Percentiles rank a stretch among this genome's conserved stretches.
These are phyloP conservation scores for Cercophora samala DNA, from an alignment of 495 filamentous ascomycete species.

Conservation along the genomic window DNA sequence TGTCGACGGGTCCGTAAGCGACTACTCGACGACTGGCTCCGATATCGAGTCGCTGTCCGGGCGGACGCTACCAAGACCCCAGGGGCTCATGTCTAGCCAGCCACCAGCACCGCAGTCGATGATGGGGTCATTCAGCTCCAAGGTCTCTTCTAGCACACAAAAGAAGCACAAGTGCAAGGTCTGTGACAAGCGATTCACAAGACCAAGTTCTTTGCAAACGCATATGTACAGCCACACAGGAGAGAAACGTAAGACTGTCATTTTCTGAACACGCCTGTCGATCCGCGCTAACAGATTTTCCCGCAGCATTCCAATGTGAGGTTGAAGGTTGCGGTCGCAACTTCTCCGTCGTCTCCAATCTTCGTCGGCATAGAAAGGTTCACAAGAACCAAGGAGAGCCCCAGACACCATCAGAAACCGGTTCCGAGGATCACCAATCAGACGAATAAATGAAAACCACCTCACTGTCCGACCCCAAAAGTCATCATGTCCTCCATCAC, in stretches of 20 bases:
- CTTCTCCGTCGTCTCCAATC: conserved; percentile 96
- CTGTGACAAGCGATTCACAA: conserved; percentile 97
- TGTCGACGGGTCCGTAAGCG: conserved; percentile 85
- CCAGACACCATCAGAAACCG: conserved; percentile 57
- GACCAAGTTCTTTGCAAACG: conserved; percentile 92
- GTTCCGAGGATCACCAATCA: conserved; percentile 50
- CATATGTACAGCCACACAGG: conserved; percentile 99
- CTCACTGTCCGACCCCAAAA: conserved; percentile 6
- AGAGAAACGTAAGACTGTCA: conserved; percentile 72
- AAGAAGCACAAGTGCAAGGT: conserved; percentile 99
- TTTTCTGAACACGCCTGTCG: neutral
- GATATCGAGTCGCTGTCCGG: conserved; percentile 74
- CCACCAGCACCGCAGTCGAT: conserved; percentile 91
- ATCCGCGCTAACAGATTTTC: conserved; percentile 36
- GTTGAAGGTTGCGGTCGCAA: conserved; percentile 93
- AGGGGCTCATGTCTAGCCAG: conserved; percentile 61
- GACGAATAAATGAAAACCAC: conserved; percentile 26
- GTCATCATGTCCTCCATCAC: conserved; percentile 7
- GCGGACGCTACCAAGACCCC: conserved; percentile 77
- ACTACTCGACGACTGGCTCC: conserved; percentile 90
- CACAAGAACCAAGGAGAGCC: conserved; percentile 66
- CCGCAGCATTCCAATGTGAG: conserved; percentile 83
- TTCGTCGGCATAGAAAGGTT: conserved; percentile 92
- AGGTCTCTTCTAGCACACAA: conserved; percentile 90
- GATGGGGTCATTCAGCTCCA: conserved; percentile 99